Percentiles rank a stretch among this genome's conserved stretches.
Conservation (phyloP, 2,329 filamentous ascomycete genomes). For the Talaromyces funiculosus region DNA sequence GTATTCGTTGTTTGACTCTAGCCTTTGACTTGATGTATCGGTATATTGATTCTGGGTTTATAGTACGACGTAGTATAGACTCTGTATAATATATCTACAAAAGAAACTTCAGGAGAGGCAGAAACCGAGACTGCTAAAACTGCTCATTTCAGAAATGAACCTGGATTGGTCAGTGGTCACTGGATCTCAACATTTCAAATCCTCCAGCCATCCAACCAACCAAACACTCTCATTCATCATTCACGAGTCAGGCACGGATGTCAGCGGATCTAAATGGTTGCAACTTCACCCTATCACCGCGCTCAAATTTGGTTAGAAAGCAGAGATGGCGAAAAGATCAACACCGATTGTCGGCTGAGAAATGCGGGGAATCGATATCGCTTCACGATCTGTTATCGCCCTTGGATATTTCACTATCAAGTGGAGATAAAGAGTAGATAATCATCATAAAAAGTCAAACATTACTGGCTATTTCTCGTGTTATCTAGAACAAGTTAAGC, state of each 20-base stretch:
- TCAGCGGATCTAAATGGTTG: not conserved
- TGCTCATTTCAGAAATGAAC: not conserved
- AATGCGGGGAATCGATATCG: not conserved
- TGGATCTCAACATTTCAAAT: not conserved
- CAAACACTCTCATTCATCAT: not conserved
- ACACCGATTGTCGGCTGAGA: not conserved
- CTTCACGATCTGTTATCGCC: not conserved
- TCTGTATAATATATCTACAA: not conserved
- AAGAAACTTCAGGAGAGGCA: not conserved
- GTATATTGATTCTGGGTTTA: not conserved
- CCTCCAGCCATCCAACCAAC: not conserved
- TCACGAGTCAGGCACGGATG: not conserved
- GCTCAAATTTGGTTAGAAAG: not conserved
- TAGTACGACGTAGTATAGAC: not conserved
- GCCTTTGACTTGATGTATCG: not conserved
- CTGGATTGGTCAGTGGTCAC: conserved; percentile 2
- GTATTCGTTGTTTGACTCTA: not conserved
- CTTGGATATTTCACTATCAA: not conserved
- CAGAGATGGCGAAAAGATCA: not conserved
- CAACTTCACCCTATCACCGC: not conserved
- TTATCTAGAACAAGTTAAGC: not conserved
- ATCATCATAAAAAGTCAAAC: not conserved
- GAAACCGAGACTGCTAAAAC: not conserved
- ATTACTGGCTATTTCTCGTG: not conserved
- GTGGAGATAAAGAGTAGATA: not conserved